These are phyloP conservation scores for Penicillium frequentans DNA, from an alignment of 2,329 filamentous ascomycete species.

Conservation along the genomic window DNA sequence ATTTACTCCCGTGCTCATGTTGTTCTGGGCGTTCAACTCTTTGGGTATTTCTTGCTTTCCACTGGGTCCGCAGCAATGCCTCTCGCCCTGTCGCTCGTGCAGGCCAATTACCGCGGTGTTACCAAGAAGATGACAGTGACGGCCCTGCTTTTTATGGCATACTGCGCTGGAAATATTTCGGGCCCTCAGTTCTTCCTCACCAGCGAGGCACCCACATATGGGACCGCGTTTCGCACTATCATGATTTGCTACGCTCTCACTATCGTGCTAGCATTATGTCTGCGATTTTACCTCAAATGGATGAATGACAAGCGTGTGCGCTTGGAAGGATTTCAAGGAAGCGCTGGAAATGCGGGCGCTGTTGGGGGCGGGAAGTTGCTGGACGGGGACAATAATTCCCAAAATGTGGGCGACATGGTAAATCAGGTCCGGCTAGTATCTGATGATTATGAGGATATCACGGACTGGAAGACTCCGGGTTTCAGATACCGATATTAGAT, in stretches of 20 bases:
- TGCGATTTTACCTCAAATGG: conserved; percentile 52
- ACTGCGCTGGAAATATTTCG: conserved; percentile 58
- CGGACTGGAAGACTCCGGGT: conserved; percentile 60
- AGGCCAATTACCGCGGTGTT: conserved; percentile 57
- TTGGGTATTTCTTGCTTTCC: conserved; percentile 60
- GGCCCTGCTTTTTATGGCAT: conserved; percentile 56
- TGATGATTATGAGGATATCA: conserved; percentile 57
- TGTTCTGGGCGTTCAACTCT: conserved; percentile 48
- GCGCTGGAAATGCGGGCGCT: conserved; percentile 30
- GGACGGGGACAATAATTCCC: conserved; percentile 42
- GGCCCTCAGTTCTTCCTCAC: conserved; percentile 58
- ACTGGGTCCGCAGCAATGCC: conserved; percentile 57
- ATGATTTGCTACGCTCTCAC: conserved; percentile 58
- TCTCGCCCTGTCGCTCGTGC: conserved; percentile 56
- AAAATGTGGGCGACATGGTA: conserved; percentile 33
- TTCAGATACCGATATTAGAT: conserved; percentile 55
- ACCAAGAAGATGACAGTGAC: conserved; percentile 64
- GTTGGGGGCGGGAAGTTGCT: conserved; percentile 42
- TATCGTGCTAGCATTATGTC: conserved; percentile 43
- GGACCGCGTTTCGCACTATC: conserved; percentile 57
- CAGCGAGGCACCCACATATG: conserved; percentile 52
- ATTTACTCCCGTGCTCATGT: conserved; percentile 51
- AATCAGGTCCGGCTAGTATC: conserved; percentile 39
- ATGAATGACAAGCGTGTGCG: conserved; percentile 46
- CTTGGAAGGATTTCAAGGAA: conserved; percentile 35